phyloP scores from a whole-genome alignment of 1,284 basidiomycete species.

The Cerrena zonata region DNA sequence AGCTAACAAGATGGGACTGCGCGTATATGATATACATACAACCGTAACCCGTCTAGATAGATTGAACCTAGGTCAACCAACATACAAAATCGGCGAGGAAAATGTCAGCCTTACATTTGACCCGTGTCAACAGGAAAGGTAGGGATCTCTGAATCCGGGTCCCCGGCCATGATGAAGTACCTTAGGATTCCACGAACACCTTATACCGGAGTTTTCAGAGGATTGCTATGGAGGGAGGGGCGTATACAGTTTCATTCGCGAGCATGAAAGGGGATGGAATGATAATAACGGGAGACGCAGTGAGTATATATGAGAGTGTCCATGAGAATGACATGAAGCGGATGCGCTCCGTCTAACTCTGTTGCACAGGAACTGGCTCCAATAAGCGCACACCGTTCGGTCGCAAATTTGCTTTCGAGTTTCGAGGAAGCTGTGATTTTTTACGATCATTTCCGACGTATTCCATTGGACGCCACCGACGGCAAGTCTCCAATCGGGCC shows the following conservation, averaged over 20 bases:
- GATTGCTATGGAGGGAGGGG: not conserved
- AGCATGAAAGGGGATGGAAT: not conserved
- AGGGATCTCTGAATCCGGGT: not conserved
- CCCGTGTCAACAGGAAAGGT: slow-evolving; percentile 6
- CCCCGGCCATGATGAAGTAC: slow-evolving; percentile 1
- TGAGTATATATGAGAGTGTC: not conserved
- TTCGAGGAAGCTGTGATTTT: not conserved
- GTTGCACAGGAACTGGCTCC: not conserved
- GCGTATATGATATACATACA: not conserved
- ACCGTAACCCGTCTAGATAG: slow-evolving; percentile 14
- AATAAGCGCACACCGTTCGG: not conserved
- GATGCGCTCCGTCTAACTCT: not conserved
- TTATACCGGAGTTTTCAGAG: not conserved
- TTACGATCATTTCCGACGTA: not conserved
- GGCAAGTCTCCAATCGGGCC: not conserved
- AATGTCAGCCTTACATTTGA: slow-evolving; percentile 10
- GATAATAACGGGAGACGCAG: not conserved
- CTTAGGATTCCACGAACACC: not conserved
- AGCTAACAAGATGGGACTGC: not conserved
- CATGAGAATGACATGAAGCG: not conserved
- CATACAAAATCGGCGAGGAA: not conserved
- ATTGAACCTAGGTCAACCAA: too few relatives aligned
- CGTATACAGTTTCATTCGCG: not conserved
- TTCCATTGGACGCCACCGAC: slow-evolving; percentile 1
- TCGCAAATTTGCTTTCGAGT: not conserved